A percentile compares a stretch with the other conserved stretches of the same genome.
Evolutionary conservation across 768 basidiomycete species (phyloP).

Genomic region (Vishniacozyma victoriae): DNA sequence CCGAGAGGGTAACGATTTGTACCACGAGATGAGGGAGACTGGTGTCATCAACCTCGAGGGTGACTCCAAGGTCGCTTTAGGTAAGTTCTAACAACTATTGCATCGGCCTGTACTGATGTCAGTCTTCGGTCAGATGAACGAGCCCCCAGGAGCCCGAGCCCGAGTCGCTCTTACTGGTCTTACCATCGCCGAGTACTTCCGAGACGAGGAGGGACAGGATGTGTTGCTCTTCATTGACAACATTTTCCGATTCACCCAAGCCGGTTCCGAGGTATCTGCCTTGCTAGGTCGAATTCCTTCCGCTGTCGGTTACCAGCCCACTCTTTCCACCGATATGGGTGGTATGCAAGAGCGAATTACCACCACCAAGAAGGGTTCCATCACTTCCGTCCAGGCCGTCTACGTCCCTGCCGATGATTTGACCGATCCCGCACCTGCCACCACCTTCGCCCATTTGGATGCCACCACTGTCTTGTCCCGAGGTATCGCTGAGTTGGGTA

Average conservation of each 20-base stretch:
- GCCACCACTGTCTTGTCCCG: constrained; percentile 99
- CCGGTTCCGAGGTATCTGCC: constrained; percentile 99
- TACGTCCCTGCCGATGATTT: constrained; percentile 99
- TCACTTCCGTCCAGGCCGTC: constrained; percentile 99
- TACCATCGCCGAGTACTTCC: constrained; percentile 99
- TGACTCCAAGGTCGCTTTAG: constrained; percentile 97
- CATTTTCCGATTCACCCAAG: constrained; percentile 99
- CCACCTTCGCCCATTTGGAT: constrained; percentile 99
- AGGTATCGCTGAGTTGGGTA: constrained; percentile 75
- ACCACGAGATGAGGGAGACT: constrained; percentile 87
- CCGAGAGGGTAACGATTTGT: constrained; percentile 90
- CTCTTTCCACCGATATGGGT: constrained; percentile 99
- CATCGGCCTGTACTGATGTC: constrained; percentile 1
- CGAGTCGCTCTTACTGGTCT: constrained; percentile 99
- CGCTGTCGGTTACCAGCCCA: constrained; percentile 99
- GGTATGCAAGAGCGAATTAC: constrained; percentile 99
- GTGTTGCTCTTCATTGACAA: constrained; percentile 99
- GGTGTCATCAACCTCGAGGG: constrained; percentile 99
- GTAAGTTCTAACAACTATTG: constrained; percentile 4
- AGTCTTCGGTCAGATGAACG: constrained; percentile 99
- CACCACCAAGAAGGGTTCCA: constrained; percentile 99
- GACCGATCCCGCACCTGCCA: constrained; percentile 99
- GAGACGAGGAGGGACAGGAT: constrained; percentile 99
- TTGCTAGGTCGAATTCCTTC: constrained; percentile 99
- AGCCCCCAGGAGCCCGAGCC: constrained; percentile 99